A percentile compares a stretch with the other conserved stretches of the same genome.
Evolutionary conservation across 1,284 basidiomycete genomes (phyloP).

Genomic region (Moesziomyces parantarcticus): DNA sequence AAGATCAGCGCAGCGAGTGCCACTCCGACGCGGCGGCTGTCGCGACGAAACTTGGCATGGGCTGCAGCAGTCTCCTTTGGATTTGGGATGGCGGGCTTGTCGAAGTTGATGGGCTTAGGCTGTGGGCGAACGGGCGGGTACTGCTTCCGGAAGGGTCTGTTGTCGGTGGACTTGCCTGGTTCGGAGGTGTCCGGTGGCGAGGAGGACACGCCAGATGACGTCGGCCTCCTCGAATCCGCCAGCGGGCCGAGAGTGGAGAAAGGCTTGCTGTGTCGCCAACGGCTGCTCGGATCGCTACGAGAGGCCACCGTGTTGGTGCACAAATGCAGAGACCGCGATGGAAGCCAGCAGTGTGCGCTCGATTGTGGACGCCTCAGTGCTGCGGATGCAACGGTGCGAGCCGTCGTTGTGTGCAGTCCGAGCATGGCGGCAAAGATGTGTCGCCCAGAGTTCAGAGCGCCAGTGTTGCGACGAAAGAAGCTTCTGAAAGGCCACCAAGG

Average conservation of each 20-base stretch:
- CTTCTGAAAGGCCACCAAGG: no score
- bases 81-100: constrained; percentile 64
- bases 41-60: constrained; percentile 56
- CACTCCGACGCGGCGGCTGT: constrained; percentile 25
- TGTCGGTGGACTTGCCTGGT: constrained; percentile 11
- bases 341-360: background rate
- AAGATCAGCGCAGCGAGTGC: constrained; percentile 15
- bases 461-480: no score
- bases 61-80: constrained; percentile 61
- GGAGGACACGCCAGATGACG: constrained; percentile 6
- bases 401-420: background rate
- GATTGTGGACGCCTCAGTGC: background rate
- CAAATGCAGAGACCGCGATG: background rate
- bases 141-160: constrained; percentile 48
- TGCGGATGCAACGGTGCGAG: background rate
- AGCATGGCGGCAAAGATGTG: background rate
- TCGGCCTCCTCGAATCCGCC: background rate
- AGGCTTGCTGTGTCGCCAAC: background rate
- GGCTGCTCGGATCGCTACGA: background rate
- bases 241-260: background rate
- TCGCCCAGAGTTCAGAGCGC: background rate
- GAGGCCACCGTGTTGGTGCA: background rate
- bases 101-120: constrained; percentile 61
- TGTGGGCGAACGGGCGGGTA: constrained; percentile 55
- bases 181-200: background rate